Conservation (phyloP, 768 basidiomycete species). For the Trametes cingulata region DNA sequence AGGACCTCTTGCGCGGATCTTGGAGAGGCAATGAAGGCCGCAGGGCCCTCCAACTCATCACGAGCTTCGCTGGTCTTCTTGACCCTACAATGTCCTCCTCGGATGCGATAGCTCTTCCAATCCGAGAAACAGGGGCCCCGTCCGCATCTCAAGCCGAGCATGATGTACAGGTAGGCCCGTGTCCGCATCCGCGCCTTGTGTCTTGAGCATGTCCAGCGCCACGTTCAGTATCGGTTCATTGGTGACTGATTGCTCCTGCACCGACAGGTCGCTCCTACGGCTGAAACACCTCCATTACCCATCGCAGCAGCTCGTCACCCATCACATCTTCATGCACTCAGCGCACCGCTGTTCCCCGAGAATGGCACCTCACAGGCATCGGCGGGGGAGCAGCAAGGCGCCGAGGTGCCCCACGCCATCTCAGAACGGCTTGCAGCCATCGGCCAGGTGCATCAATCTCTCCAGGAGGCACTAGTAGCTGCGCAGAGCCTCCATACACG, state of each 20-base stretch:
- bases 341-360: slow-evolving; percentile 17
- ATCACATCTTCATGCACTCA: slow-evolving; percentile 14
- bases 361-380: neutral
- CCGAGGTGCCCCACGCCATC: slow-evolving; percentile 5
- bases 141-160: neutral
- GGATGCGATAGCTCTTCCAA: neutral
- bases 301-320: slow-evolving; percentile 52
- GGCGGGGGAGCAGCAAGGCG: neutral
- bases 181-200: neutral
- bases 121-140: neutral
- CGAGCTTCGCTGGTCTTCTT: slow-evolving; percentile 22
- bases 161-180: neutral
- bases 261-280: neutral
- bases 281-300: slow-evolving; percentile 27
- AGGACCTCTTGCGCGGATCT: slow-evolving; percentile 20
- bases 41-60: slow-evolving; percentile 19
- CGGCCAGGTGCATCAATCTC: slow-evolving; percentile 3
- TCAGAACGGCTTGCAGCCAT: slow-evolving; percentile 16
- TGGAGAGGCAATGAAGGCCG: slow-evolving; percentile 20
- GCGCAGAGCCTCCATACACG: slow-evolving; percentile 7
- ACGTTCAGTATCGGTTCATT: neutral
- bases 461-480: slow-evolving; percentile 10
- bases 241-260: neutral
- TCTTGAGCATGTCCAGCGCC: neutral
- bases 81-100: neutral